phyloP scores from a whole-genome alignment of 805 yeast genomes.

The Kluyveromyces lactis region DNA sequence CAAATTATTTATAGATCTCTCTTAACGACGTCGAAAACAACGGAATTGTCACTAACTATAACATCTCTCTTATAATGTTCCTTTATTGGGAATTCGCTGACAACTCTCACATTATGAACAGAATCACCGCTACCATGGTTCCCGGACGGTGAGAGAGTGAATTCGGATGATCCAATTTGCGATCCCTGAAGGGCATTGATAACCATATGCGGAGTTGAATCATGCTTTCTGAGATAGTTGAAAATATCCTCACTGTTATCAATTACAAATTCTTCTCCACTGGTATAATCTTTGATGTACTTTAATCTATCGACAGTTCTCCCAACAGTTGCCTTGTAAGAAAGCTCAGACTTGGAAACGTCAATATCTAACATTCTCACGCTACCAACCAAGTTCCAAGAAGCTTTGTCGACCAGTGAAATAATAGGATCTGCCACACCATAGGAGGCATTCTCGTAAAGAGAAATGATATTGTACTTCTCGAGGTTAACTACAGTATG shows the following conservation, averaged over 20 bases:
- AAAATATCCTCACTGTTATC: neutral
- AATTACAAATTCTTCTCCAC: neutral
- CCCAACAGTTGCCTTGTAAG: conserved; percentile 25
- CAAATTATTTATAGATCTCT: neutral
- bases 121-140: conserved; percentile 39
- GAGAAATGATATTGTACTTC: conserved; percentile 11
- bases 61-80: conserved; percentile 10
- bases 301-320: conserved; percentile 12
- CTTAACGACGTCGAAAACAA: conserved; percentile 6
- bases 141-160: conserved; percentile 36
- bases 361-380: conserved; percentile 1
- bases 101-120: conserved; percentile 22
- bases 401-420: conserved; percentile 7
- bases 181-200: conserved; percentile 19
- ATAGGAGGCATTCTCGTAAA: neutral
- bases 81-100: conserved; percentile 11
- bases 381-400: conserved; percentile 7
- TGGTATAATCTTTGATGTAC: conserved; percentile 2
- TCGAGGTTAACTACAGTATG: conserved; percentile 12
- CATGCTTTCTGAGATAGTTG: conserved; percentile 9
- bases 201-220: conserved; percentile 10
- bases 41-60: conserved; percentile 10
- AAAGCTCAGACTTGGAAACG: conserved; percentile 7
- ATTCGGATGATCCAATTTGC: conserved; percentile 41
- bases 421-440: neutral